Evolutionary conservation across 768 basidiomycete species (phyloP), one percentile per base, ranked within the genome.

Genomic region (Psilocybe sp.): DNA sequence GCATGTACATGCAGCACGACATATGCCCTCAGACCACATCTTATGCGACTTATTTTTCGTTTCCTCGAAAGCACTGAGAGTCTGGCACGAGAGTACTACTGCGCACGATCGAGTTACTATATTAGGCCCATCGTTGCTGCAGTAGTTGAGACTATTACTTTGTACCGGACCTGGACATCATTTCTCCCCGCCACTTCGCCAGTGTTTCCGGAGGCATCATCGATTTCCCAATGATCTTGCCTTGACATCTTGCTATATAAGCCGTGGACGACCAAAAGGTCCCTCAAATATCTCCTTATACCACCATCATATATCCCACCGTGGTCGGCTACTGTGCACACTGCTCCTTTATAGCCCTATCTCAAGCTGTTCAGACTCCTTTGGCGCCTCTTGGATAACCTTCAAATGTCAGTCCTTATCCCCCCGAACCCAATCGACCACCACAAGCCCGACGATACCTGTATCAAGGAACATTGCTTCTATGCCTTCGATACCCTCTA

Each of bases 401-500:
- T 51, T 46, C 47, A 40, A 41, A 85, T 84, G 82, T 79, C 81
- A 59, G 23, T 28, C 23, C 76, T 81, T 66, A 59, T 79, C 60
- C 80, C 79, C 39, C 71, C 76, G 42, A 67, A 79, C 65, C 78
- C 77, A 55, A 66, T 69, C 58, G 67, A 71, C 57, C 51, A 57
- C 52, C 53, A 63, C 56, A 62, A 69, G 59, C 75, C 71, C 50
- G 62, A 64, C 57, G 61, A 73, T 52, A 70, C 74, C 57, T 92
- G 90, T 74, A 76, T 69, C 14, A 78, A 76, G 32, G 84, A 89
- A 58, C 90, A 93, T 64, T 88, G 86, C 62, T 91, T 82, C 64
- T 78, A 87, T 64, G 87, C 87, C 40, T 93, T 91, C 64, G 90
- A 92, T 62, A 71, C 85, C 28, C 73, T 92, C 47, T 90, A 87